phyloP scores from a whole-genome alignment of 2,329 filamentous ascomycete species.

The Helotiales sp. region DNA sequence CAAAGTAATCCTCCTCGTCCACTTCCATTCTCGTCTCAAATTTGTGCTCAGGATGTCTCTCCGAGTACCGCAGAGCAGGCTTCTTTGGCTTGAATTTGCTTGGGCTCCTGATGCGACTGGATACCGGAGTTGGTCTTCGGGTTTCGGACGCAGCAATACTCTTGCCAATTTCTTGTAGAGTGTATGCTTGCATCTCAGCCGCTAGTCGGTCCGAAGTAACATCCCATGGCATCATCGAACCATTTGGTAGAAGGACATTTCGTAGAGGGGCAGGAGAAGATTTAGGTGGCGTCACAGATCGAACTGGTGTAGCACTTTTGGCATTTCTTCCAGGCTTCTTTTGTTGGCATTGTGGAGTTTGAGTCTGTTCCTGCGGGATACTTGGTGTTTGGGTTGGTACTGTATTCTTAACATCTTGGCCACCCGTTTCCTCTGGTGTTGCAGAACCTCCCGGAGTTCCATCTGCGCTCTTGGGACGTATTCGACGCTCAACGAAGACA shows the following conservation, averaged over 20 bases:
- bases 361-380: not conserved
- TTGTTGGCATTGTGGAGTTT: constrained; percentile 9
- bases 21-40: constrained; percentile 41
- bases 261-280: constrained; percentile 13
- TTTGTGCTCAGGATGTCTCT: constrained; percentile 56
- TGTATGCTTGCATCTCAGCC: constrained; percentile 62
- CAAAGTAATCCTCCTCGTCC: constrained; percentile 47
- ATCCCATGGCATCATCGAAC: constrained; percentile 47
- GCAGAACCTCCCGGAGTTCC: constrained; percentile 8
- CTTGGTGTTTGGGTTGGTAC: not conserved
- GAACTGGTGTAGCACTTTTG: constrained; percentile 24
- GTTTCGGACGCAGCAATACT: constrained; percentile 34
- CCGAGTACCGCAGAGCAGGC: constrained; percentile 58
- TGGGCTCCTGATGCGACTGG: constrained; percentile 16
- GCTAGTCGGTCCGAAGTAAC: constrained; percentile 50
- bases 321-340: constrained; percentile 39
- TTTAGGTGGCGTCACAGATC: constrained; percentile 22
- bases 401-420: not conserved
- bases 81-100: constrained; percentile 61
- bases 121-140: constrained; percentile 21
- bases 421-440: not conserved
- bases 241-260: constrained; percentile 44
- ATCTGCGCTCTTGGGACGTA: constrained; percentile 37
- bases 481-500: constrained; percentile 60
- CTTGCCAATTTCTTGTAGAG: constrained; percentile 59